Evolutionary conservation across 2,329 filamentous ascomycete species (phyloP).

Genomic region (Ciborinia camelliae): DNA sequence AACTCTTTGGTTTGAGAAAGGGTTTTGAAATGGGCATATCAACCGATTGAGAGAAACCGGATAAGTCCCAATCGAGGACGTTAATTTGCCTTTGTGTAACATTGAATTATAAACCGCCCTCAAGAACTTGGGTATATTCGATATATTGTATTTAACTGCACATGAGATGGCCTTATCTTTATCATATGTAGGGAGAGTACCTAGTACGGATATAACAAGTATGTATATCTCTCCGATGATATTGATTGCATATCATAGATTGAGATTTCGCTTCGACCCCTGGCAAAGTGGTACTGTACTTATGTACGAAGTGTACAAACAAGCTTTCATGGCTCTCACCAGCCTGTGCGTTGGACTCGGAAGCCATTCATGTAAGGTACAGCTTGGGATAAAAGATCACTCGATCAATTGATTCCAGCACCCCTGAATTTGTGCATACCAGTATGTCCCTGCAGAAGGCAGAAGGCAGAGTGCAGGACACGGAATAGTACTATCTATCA

Average conservation of each 20-base stretch:
- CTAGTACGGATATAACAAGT: neutral
- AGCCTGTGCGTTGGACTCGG: neutral
- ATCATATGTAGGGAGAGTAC: too few relatives aligned
- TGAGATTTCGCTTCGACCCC: too few relatives aligned
- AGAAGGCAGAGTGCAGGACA: neutral
- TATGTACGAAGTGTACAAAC: neutral
- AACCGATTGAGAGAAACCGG: neutral
- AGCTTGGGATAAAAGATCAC: neutral
- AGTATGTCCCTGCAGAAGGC: neutral
- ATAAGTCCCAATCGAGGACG: neutral
- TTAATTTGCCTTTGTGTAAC: neutral
- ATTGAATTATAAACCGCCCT: neutral
- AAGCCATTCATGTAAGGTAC: neutral
- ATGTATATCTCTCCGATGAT: neutral
- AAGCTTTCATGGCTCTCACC: neutral
- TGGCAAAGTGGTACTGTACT: neutral
- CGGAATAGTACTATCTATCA: neutral
- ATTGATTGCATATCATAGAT: neutral
- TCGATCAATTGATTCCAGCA: neutral
- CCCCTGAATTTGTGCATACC: neutral
- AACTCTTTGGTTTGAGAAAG: neutral
- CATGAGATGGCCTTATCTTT: neutral
- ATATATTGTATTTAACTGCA: neutral
- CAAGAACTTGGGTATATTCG: neutral
- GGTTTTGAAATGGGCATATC: neutral